phyloP scores from a whole-genome alignment of 805 yeast genomes.

The Ogataea trehalophila region DNA sequence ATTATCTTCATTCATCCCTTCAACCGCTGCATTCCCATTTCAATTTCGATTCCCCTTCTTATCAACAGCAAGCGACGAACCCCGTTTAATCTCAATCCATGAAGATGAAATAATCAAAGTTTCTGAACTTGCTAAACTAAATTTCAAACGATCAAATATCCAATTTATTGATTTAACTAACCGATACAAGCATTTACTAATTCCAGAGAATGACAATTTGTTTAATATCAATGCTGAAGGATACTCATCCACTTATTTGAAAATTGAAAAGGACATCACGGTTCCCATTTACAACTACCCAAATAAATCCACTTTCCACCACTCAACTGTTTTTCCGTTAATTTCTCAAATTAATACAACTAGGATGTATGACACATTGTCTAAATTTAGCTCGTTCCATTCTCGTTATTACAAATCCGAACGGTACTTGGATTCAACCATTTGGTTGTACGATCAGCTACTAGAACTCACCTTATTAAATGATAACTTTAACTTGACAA shows the following conservation, averaged over 20 bases:
- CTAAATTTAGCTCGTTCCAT: constrained; percentile 29
- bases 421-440: constrained; percentile 62
- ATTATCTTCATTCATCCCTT: too few relatives aligned
- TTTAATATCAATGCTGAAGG: neutral
- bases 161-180: constrained; percentile 39
- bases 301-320: constrained; percentile 28
- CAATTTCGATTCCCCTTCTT: neutral
- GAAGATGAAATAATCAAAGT: constrained; percentile 12
- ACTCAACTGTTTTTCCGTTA: constrained; percentile 32
- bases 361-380: constrained; percentile 7
- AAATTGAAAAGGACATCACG: constrained; percentile 4
- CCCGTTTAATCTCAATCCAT: constrained; percentile 4
- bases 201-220: neutral
- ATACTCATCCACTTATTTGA: neutral
- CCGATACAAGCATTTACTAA: constrained; percentile 5
- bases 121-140: constrained; percentile 34
- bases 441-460: constrained; percentile 52
- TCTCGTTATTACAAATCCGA: constrained; percentile 77
- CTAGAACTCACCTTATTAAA: neutral
- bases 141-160: constrained; percentile 29
- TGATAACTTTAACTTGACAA: constrained; percentile 11
- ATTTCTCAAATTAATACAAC: constrained; percentile 6
- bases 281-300: constrained; percentile 49
- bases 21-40: neutral
- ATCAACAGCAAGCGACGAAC: neutral